Evolutionary conservation across 306 rosid genomes (phyloP).

Genomic region (Malus sieversii): DNA sequence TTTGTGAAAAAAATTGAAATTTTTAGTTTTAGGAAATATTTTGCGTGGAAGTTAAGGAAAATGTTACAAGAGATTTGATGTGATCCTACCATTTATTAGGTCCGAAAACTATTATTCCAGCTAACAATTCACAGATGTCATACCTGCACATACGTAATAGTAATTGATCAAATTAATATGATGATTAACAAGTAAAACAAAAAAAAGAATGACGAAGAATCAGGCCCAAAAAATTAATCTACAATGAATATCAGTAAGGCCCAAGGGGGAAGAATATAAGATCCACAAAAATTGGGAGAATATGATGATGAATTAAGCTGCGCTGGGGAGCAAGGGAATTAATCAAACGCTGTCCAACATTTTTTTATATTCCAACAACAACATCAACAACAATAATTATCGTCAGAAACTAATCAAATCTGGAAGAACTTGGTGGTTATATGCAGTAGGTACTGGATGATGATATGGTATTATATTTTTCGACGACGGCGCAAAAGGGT

Average conservation of each 20-base stretch:
- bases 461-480: conserved; percentile 14
- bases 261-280: neutral
- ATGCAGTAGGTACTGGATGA: neutral
- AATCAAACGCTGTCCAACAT: neutral
- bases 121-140: neutral
- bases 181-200: neutral
- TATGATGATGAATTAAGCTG: neutral
- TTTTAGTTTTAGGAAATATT: too few relatives aligned
- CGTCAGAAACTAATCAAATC: conserved; percentile 69
- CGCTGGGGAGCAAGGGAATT: neutral
- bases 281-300: conserved; percentile 8
- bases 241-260: neutral
- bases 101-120: neutral
- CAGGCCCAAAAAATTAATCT: neutral
- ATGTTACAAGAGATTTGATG: too few relatives aligned
- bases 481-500: conserved; percentile 34
- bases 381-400: neutral
- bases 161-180: neutral
- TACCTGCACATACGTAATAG: neutral
- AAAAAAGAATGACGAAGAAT: neutral
- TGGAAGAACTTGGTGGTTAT: conserved; percentile 43
- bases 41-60: too few relatives aligned
- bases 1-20: too few relatives aligned
- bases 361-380: neutral
- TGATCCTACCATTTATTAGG: too few relatives aligned